Evolutionary conservation across 306 rosid species (phyloP), one percentile per base, ranked within the genome.

Genomic region (Phaseolus lunatus): DNA sequence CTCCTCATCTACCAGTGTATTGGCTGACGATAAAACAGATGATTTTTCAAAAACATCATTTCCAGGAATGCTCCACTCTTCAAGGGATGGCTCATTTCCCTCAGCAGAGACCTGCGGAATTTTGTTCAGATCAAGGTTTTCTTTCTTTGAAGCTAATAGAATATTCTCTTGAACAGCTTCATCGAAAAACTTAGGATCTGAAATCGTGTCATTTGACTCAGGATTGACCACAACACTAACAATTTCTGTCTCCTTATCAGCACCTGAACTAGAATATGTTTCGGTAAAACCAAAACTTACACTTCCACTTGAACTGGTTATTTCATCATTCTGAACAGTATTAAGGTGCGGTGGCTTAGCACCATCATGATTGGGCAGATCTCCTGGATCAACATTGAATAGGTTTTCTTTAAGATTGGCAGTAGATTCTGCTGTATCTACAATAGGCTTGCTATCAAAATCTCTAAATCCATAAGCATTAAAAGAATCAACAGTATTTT

Each of bases 261-360:
- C 85, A 71, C 37, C 22, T 5, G 70, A 59, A 76, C 79, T 68
- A 79, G 85, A 62, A 27, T 83, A 67, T 65, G 72, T 80, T 53
- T 64, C 67, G 4, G 79, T 79, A 85, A 62, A 69, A 75, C 53
- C 70, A 23, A 81, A 63, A 67, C 41, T 78, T 67, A 65, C 76
- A 85, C 31, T 75, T 71, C 72, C 87, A 69, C 45, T 79, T 66
- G 89, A 82, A 35, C 48, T 66, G 56, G 57, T 76, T 35, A 75
- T 67, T 83, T 82, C 91, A 85, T 81, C 90, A 88, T 26, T 83
- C 83, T 74, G 73, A 73, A 84, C 90, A 52, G 75, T 57, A 85
- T 74, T 84, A 75, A 58, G 29, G 63, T 86, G 68, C 44, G 69
- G 73, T 29, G 81, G 56, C 57, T 79, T 41, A 79, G 76, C 61